Evolutionary conservation across 129 eudicot genomes (phyloP).

Genomic region (Silybum marianum): DNA sequence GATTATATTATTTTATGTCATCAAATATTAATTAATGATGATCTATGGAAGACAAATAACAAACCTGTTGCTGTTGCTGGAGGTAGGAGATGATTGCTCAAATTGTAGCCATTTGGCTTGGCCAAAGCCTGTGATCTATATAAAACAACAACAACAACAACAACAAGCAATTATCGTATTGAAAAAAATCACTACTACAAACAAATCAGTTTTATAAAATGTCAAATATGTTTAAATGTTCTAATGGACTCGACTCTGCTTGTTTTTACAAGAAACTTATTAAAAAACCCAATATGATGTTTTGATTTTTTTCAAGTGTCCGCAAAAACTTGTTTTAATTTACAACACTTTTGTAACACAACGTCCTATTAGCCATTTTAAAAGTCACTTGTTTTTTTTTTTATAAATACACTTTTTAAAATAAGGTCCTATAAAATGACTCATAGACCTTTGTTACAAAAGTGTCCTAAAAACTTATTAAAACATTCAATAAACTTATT

Average conservation of each 20-base stretch:
- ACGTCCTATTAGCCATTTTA: background rate
- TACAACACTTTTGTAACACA: background rate
- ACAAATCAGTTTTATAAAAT: background rate
- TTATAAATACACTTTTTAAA: too few relatives aligned
- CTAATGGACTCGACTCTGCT: too few relatives aligned
- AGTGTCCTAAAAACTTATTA: too few relatives aligned
- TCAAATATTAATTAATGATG: background rate
- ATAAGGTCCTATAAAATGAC: background rate
- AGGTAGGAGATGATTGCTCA: slow-evolving; percentile 27
- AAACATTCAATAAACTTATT: too few relatives aligned
- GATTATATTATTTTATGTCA: background rate
- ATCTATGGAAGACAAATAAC: slow-evolving; percentile 33
- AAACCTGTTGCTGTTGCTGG: slow-evolving; percentile 46
- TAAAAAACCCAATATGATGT: too few relatives aligned
- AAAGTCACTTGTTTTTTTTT: background rate
- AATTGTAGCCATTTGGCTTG: slow-evolving; percentile 41
- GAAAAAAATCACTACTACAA: too few relatives aligned
- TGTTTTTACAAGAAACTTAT: too few relatives aligned
- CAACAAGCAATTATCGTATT: background rate
- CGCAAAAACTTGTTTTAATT: too few relatives aligned
- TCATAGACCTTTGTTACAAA: background rate
- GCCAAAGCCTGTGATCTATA: slow-evolving; percentile 54
- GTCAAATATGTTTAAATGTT: background rate
- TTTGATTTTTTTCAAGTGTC: too few relatives aligned
- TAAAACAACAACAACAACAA: background rate